Percentiles rank a stretch among this genome's conserved stretches.
Conservation (phyloP, 2,329 filamentous ascomycete genomes). For the Claviceps arundinis region DNA sequence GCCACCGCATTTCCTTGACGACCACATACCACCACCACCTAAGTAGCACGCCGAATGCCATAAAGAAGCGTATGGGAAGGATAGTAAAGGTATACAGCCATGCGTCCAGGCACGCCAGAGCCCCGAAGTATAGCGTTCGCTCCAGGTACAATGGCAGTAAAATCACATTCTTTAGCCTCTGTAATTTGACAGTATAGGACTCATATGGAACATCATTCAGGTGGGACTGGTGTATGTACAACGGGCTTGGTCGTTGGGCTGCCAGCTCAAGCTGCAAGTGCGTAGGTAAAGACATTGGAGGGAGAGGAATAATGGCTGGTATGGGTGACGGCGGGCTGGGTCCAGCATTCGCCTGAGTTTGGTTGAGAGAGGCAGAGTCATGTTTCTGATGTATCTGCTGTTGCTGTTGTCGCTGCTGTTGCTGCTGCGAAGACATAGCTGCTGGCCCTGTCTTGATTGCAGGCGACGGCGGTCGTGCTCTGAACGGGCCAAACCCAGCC, state of each 20-base stretch:
- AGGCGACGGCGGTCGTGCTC: conserved; percentile 10
- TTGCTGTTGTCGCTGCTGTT: not conserved
- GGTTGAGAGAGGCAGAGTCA: conserved; percentile 5
- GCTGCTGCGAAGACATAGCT: conserved; percentile 9
- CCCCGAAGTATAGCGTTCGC: conserved; percentile 73
- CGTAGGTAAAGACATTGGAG: conserved; percentile 53
- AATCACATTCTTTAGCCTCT: conserved; percentile 80
- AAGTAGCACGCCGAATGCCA: conserved; percentile 62
- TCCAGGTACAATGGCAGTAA: conserved; percentile 72
- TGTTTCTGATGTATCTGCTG: conserved; percentile 1
- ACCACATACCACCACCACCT: conserved; percentile 68
- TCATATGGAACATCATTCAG: conserved; percentile 62
- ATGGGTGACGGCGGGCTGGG: conserved; percentile 33
- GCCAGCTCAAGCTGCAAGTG: conserved; percentile 52
- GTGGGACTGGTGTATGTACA: conserved; percentile 51
- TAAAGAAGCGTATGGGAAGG: conserved; percentile 73
- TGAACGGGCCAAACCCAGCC: conserved; percentile 6
- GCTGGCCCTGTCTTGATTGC: conserved; percentile 14
- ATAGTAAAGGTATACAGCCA: conserved; percentile 98
- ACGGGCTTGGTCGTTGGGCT: conserved; percentile 45
- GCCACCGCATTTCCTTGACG: conserved; percentile 55
- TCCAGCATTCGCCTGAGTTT: conserved; percentile 10
- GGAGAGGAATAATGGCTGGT: conserved; percentile 43
- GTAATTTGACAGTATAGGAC: conserved; percentile 81
- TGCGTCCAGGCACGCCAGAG: conserved; percentile 81